Percentiles rank a stretch among this genome's conserved stretches.
Conservation (phyloP, 73 alveolate genomes). For the Uronychia setigera region DNA sequence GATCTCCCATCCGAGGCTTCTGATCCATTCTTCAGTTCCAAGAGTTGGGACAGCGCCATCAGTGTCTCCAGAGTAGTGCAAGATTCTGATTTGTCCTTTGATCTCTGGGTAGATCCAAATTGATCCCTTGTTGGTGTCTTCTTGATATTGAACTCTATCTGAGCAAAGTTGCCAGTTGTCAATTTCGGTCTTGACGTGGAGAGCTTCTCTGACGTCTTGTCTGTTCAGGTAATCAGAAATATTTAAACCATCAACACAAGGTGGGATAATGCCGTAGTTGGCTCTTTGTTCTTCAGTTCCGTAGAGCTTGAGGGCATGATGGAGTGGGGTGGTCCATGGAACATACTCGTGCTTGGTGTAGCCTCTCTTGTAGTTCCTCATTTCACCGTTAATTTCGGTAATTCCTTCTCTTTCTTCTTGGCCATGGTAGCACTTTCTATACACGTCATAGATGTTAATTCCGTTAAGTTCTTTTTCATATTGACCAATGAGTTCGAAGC, state of each 20-base stretch:
- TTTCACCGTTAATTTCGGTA: conserved; percentile 13
- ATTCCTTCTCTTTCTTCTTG: conserved; percentile 9
- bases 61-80: conserved; percentile 78
- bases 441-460: conserved; percentile 62
- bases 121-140: conserved; percentile 24
- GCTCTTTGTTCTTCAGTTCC: neutral
- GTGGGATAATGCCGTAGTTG: conserved; percentile 25
- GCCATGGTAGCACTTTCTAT: conserved; percentile 21
- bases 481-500: neutral
- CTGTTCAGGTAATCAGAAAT: conserved; percentile 61
- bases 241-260: conserved; percentile 59
- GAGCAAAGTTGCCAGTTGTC: conserved; percentile 76
- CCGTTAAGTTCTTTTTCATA: neutral
- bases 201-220: conserved; percentile 63
- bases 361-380: conserved; percentile 27
- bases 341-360: conserved; percentile 30
- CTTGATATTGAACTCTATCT: conserved; percentile 24
- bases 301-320: neutral
- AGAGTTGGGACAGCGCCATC: conserved; percentile 81
- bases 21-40: conserved; percentile 78
- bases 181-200: conserved; percentile 54
- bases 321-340: conserved; percentile 30
- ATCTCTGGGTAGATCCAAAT: conserved; percentile 59
- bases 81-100: conserved; percentile 57
- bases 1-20: conserved; percentile 40